Base-by-base conservation (phyloP, 176 grass and related monocot genomes). In the Luzula sylvatica region DNA sequence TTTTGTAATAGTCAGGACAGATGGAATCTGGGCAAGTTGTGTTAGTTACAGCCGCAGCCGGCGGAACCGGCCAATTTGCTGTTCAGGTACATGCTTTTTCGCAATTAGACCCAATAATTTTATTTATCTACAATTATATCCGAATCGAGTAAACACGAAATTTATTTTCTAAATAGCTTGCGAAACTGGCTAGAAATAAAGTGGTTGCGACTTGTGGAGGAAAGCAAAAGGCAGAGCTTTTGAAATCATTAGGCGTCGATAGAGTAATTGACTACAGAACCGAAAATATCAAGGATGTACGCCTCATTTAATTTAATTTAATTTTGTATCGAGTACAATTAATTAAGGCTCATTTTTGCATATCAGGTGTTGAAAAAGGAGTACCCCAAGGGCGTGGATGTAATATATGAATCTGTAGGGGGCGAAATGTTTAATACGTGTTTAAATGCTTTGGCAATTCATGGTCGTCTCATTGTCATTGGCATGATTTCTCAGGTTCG, bases 201-300 rank as follows among this genome's bases (percentile, higher is more conserved):
- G 85, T 98, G 65, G 85, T 98, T 78, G 92, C 92, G 40, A 98
- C 92, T 52, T 98, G 92, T 53, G 85, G 92, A 62, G 92, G 92
- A 40, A 75, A 82, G 82, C 75, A 77, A 63, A 98, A 98, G 71
- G 81, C 85, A 68, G 69, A 74, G 51, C 38, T 98, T 39, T 67
- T 98, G 61, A 53, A 82, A 70, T 90, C 92, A 42, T 82, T 98
- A 58, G 92, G 92, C 53, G 81, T 70, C 74, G 78, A 98, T 52
- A 61, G 92, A 73, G 92, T 87, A 51, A 98, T 98, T 63, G 80
- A 98, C 79, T 98, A 98, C 67, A 82, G 50, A 57, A 79, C 69
- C 68, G 85, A 98, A 82, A 79, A 63, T 9, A 71, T 98, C 28
- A 86, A 90, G 70, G 75, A 86, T 62, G 92, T 98, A 71, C 61